These are phyloP conservation scores for Colletotrichum karsti DNA, from an alignment of 2,329 filamentous ascomycete species.

Conservation along the genomic window DNA sequence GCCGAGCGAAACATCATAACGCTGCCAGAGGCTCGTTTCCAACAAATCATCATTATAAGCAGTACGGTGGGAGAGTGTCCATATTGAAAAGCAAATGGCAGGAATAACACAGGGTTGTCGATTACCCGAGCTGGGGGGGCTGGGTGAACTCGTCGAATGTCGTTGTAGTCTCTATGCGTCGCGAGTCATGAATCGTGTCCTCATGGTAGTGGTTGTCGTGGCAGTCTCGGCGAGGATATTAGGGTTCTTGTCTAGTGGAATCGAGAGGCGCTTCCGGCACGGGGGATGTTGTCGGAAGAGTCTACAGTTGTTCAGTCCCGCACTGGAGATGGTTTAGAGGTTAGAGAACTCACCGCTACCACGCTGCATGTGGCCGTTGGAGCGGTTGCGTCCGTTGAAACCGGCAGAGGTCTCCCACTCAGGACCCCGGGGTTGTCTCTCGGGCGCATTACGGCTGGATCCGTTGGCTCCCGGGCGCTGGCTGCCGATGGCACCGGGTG, in stretches of 20 bases:
- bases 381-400: slow-evolving; percentile 61
- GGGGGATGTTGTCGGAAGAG: slow-evolving; percentile 52
- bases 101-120: slow-evolving; percentile 27
- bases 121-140: slow-evolving; percentile 21
- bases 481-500: slow-evolving; percentile 71
- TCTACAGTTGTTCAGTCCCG: slow-evolving; percentile 37
- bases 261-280: slow-evolving; percentile 39
- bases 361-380: slow-evolving; percentile 69
- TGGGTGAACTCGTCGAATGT: slow-evolving; percentile 28
- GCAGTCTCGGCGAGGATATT: slow-evolving; percentile 23
- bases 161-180: slow-evolving; percentile 46
- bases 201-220: slow-evolving; percentile 24
- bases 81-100: slow-evolving; percentile 29
- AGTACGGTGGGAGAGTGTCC: slow-evolving; percentile 37
- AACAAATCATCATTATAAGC: slow-evolving; percentile 47
- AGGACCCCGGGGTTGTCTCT: slow-evolving; percentile 71
- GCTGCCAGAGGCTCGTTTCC: slow-evolving; percentile 30
- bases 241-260: slow-evolving; percentile 29
- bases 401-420: slow-evolving; percentile 66
- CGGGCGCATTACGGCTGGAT: slow-evolving; percentile 56
- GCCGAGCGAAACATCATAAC: slow-evolving; percentile 29
- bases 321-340: neutral
- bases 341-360: slow-evolving; percentile 63
- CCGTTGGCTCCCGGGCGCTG: slow-evolving; percentile 64
- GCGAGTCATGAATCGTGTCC: slow-evolving; percentile 32